A percentile compares a stretch with the other conserved stretches of the same genome.
Conservation (phyloP, 164 flowering plant genomes). For the Annona squamosa region DNA sequence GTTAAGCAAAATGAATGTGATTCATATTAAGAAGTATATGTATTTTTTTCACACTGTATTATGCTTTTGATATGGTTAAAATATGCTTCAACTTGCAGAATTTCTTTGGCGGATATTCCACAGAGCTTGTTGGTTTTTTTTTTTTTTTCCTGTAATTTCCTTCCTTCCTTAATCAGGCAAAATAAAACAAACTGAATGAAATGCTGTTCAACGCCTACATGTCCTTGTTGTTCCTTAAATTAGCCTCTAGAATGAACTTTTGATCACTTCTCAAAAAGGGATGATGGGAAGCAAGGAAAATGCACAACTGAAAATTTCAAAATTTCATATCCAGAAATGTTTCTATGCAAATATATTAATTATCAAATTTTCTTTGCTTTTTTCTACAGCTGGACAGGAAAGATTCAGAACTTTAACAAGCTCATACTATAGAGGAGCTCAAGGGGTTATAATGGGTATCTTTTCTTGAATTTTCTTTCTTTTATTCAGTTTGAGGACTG, state of each 20-base stretch:
- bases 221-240: neutral
- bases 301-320: neutral
- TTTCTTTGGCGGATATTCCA: too few relatives aligned
- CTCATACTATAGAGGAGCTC: constrained; percentile 71
- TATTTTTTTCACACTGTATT: too few relatives aligned
- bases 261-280: too few relatives aligned
- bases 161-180: neutral
- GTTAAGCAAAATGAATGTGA: too few relatives aligned
- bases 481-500: neutral
- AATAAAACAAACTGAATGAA: neutral
- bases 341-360: neutral
- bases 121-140: neutral
- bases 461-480: neutral
- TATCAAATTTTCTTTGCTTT: neutral
- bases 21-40: too few relatives aligned
- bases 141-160: too few relatives aligned
- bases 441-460: constrained; percentile 63
- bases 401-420: constrained; percentile 68
- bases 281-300: too few relatives aligned
- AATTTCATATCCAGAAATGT: neutral
- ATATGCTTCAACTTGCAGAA: neutral
- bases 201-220: neutral
- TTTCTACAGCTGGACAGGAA: constrained; percentile 66
- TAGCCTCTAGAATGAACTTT: neutral
- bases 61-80: neutral